Evolutionary conservation across 345 rosid genomes (phyloP), one percentile per base, ranked within the genome.

Genomic region (Salix brachista): DNA sequence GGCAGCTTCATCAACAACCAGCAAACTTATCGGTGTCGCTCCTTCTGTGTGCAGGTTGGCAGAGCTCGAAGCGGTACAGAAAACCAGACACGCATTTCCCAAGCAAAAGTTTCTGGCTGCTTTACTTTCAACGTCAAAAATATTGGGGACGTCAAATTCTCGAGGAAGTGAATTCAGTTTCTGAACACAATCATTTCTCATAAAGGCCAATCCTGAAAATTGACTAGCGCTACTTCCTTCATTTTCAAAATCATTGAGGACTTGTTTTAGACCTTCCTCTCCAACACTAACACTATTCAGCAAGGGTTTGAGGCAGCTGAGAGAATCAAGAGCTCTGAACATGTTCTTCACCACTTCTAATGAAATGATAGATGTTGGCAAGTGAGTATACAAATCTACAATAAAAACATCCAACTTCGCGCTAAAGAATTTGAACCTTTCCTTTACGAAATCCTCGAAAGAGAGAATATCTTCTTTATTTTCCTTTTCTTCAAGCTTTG

Each of bases 1-100:
- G 32, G 90, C 86, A 41, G 91, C 91, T 83, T 88, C 91, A 32
- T 88, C 90, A 0, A 88, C 76, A 18, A 88, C 83, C 66, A 88
- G 69, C 69, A 87, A 70, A 4, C 80, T 46, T n/a, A 87, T 16
- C 16, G 84, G 83, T 6, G 0, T 1, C 41, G 37, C 69, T 72
- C 69, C 66, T 58, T 39, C 61, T 72, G 41, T 34, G 34, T 84
- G 78, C 60, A 88, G 23, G 61, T 70, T 88, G 8, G 64, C 70
- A 36, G 90, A 87, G 67, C 87, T 66, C 13, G 91, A 85, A 37
- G 84, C 79, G 6, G 88, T 85, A 64, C 88, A 87, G 79, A 88
- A 85, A 18, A 87, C 13, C 9, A 88, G 65, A 69, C 39, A 71
- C 2, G 90, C 86, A 0, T 79, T 76, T 3, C 4, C 67, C 67